These are phyloP conservation scores for Stellera chamaejasme DNA, from an alignment of 345 rosid species.

Conservation along the genomic window DNA sequence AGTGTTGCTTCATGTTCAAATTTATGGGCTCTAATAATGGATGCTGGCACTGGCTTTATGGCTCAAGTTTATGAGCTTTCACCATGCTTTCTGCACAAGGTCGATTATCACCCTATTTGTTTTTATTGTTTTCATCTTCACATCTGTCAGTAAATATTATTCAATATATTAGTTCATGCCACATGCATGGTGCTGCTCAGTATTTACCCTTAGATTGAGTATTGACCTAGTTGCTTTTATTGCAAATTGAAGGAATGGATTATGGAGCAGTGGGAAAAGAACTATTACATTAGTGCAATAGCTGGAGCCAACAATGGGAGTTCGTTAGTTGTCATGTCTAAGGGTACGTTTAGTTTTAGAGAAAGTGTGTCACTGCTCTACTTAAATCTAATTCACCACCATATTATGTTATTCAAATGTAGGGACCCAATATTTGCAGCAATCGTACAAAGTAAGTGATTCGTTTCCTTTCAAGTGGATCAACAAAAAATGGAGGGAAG, in stretches of 20 bases:
- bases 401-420: constrained; percentile 14
- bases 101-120: constrained; percentile 20
- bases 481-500: constrained; percentile 95
- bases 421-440: constrained; percentile 94
- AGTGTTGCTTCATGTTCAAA: constrained; percentile 84
- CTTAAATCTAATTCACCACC: neutral
- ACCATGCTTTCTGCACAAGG: constrained; percentile 80
- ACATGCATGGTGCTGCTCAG: neutral
- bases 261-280: constrained; percentile 98
- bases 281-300: constrained; percentile 85
- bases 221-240: constrained; percentile 9
- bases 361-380: neutral
- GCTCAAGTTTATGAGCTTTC: constrained; percentile 84
- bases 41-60: constrained; percentile 83
- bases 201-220: neutral
- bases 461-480: constrained; percentile 98
- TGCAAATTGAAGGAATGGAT: constrained; percentile 69
- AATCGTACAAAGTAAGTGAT: constrained; percentile 95
- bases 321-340: constrained; percentile 93
- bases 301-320: constrained; percentile 90
- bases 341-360: constrained; percentile 43
- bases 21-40: constrained; percentile 98
- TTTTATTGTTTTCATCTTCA: neutral
- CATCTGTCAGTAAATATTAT: neutral
- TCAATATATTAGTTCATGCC: neutral